phyloP scores from a whole-genome alignment of 116 monocot genomes.

The Posidonia oceanica region DNA sequence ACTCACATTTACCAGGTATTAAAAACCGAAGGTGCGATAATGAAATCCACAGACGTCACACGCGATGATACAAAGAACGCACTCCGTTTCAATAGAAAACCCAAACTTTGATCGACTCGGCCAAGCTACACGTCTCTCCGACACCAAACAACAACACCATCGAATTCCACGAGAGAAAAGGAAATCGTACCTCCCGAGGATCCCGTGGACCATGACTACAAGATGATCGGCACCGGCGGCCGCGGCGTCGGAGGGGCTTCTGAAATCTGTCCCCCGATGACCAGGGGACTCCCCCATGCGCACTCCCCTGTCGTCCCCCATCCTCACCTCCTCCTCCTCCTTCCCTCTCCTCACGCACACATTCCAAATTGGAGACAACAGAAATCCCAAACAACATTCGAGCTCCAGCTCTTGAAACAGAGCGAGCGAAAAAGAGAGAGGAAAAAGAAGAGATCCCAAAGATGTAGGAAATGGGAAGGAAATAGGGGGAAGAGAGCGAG shows the following conservation, averaged over 20 bases:
- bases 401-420: no score
- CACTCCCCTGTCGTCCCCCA: constrained; percentile 17
- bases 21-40: no score
- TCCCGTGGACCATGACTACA: constrained; percentile 74
- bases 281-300: constrained; percentile 19
- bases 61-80: no score
- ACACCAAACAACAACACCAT: neutral
- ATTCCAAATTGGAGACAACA: neutral
- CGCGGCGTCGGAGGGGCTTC: constrained; percentile 18
- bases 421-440: no score
- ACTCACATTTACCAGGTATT: no score
- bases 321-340: neutral
- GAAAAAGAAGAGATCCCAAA: no score
- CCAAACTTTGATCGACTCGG: no score
- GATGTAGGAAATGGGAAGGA: no score
- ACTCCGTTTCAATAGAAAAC: no score
- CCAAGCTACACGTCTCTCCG: no score
- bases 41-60: no score
- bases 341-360: neutral
- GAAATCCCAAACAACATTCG: neutral
- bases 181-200: constrained; percentile 52
- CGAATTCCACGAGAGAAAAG: neutral
- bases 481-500: no score
- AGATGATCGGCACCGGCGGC: constrained; percentile 39
- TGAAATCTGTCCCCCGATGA: constrained; percentile 27